phyloP scores from a whole-genome alignment of 306 rosid genomes.

The Lupinus albus region DNA sequence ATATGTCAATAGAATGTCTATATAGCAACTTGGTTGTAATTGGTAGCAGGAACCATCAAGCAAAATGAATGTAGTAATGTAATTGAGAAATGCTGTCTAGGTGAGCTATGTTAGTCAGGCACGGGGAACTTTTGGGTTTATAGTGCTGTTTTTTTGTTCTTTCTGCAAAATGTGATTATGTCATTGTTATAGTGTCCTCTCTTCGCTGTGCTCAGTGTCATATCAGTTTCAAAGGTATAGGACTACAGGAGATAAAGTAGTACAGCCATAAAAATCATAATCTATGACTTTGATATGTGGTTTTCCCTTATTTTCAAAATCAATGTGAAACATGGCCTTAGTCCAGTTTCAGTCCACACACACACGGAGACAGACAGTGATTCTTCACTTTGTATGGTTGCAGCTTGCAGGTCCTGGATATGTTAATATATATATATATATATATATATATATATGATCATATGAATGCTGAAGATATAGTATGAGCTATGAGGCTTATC shows the following conservation, averaged over 20 bases:
- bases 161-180: conserved; percentile 24
- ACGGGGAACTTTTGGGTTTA: conserved; percentile 1
- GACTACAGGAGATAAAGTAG: not conserved
- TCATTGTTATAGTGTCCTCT: conserved; percentile 20
- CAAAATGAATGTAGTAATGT: conserved; percentile 5
- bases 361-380: not conserved
- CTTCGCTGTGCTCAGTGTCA: conserved; percentile 18
- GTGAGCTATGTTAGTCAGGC: conserved; percentile 2
- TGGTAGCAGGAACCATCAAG: not conserved
- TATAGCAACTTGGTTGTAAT: conserved; percentile 7
- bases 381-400: conserved; percentile 3
- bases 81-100: conserved; percentile 4
- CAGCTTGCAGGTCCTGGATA: conserved; percentile 4
- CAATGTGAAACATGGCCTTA: not conserved
- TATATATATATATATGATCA: conserved; percentile 6
- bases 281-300: conserved; percentile 21
- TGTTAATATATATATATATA: not conserved
- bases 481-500: not conserved
- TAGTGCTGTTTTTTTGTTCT: not conserved
- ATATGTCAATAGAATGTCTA: conserved; percentile 9
- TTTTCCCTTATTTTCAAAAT: conserved; percentile 4
- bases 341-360: not conserved
- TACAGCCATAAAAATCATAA: conserved; percentile 22
- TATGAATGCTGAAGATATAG: conserved; percentile 23
- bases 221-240: not conserved